Evolutionary conservation across 2,329 filamentous ascomycete species (phyloP), one percentile per base, ranked within the genome.

Genomic region (Alternaria ethzedia): DNA sequence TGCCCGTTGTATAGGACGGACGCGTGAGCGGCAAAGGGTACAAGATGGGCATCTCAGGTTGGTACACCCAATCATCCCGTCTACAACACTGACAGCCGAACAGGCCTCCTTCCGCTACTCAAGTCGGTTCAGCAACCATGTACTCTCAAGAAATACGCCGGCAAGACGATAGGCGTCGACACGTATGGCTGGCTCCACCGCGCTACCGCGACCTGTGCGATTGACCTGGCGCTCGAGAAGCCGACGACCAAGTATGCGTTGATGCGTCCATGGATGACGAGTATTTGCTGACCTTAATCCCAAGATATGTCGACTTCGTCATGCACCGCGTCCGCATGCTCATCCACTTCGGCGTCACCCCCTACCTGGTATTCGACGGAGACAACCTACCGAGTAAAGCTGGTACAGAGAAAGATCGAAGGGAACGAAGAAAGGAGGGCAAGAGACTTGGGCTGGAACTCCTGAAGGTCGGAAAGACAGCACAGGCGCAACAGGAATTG

Each of bases 111-210:
- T 32, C 93, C 93, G 41, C 86, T 98, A 64, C 89, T 99, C 65
- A 98, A 98, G 82, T 98, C 96, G 49, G 98, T 99, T 58, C 96
- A 99, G 64, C 94, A 92, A 76, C 91, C 92, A 76, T 91, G 89
- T 54, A 91, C 93, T 71, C 85, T 99, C 64, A 96, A 94, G 78
- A 94, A 94, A 75, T 97, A 92, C 80, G 83, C 87, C 12, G 96
- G 95, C 55, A 90, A 97, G 81, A 97, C 91, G 2, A 87, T 99
- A 50, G 96, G 92, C n/a, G 90, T 99, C 36, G 96, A 99, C 80
- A 95, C 92, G 61, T 99, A 99, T 85, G 96, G 95, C 78, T 99
- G 96, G 96, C 89, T 99, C 59, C 96, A 99, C 81, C 91, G 96
- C 70, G 96, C 94, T 57, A 94, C 94, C 50, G 90, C 96, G 69